These are phyloP conservation scores for Colletotrichum chlorophyti DNA, from an alignment of 2,329 filamentous ascomycete genomes.

Conservation along the genomic window DNA sequence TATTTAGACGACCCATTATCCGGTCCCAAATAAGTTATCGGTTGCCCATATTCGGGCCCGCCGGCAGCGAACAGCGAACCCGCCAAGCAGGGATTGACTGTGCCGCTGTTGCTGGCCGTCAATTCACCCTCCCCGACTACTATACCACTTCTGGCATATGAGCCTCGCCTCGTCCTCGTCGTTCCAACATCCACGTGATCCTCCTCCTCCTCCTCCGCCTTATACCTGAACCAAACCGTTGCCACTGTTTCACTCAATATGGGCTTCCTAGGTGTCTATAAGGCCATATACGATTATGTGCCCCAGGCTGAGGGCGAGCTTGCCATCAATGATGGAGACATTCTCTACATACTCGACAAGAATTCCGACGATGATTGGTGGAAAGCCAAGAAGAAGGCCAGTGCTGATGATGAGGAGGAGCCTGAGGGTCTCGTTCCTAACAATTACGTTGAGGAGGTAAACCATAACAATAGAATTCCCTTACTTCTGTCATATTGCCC, in stretches of 20 bases:
- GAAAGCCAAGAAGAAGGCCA: conserved; percentile 92
- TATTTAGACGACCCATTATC: not conserved
- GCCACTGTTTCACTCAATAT: conserved; percentile 52
- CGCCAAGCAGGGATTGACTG: not conserved
- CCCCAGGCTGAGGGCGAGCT: conserved; percentile 89
- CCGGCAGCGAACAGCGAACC: conserved; percentile 13
- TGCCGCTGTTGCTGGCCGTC: not conserved
- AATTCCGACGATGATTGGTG: conserved; percentile 84
- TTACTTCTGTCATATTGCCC: no score
- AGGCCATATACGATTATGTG: conserved; percentile 89
- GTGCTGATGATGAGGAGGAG: conserved; percentile 85
- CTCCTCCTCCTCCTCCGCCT: not conserved
- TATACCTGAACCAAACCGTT: not conserved
- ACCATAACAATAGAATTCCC: no score
- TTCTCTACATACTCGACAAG: conserved; percentile 89
- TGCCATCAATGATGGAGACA: conserved; percentile 81
- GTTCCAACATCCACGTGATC: not conserved
- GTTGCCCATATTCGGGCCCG: conserved; percentile 2
- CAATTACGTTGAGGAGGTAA: conserved; percentile 93
- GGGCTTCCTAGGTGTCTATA: conserved; percentile 92
- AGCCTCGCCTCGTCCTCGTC: not conserved
- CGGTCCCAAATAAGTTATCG: not conserved
- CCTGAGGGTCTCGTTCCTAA: conserved; percentile 89
- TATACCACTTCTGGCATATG: not conserved
- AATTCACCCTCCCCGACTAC: not conserved